Percentiles rank a stretch among this genome's conserved stretches.
phyloP scores from a whole-genome alignment of 805 yeast species.

The Myxozyma mucilagina region DNA sequence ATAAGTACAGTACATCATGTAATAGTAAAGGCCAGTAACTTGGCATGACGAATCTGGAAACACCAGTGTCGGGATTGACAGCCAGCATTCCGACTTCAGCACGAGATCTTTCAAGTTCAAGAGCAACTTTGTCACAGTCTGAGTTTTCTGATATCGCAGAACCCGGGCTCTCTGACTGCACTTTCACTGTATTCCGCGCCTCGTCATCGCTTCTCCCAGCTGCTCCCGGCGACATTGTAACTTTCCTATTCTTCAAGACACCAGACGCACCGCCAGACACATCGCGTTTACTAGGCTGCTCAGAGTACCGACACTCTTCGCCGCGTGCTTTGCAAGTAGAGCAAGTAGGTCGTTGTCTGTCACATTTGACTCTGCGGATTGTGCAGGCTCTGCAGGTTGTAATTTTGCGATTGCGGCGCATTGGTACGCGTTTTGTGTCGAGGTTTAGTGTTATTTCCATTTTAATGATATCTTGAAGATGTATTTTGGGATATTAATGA shows the following conservation, averaged over 20 bases:
- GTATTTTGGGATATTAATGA: not conserved
- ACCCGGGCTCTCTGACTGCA: not conserved
- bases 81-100: constrained; percentile 2
- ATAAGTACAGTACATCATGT: not conserved
- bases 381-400: constrained; percentile 11
- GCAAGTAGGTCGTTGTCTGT: constrained; percentile 8
- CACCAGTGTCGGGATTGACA: constrained; percentile 7
- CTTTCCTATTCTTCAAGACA: not conserved
- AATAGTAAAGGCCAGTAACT: constrained; percentile 1
- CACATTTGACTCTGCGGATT: constrained; percentile 11
- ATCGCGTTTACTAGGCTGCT: not conserved
- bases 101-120: not conserved
- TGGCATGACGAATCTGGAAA: not conserved
- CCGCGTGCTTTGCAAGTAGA: constrained; percentile 3
- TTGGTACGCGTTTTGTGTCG: not conserved
- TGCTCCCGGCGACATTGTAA: not conserved
- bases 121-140: not conserved
- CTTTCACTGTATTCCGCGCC: not conserved
- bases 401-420: constrained; percentile 7
- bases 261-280: not conserved
- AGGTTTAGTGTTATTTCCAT: constrained; percentile 1
- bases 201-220: not conserved
- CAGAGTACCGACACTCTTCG: not conserved
- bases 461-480: not conserved
- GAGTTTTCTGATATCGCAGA: not conserved